phyloP scores from a whole-genome alignment of 306 rosid genomes.

The Trichosanthes cucumerina region DNA sequence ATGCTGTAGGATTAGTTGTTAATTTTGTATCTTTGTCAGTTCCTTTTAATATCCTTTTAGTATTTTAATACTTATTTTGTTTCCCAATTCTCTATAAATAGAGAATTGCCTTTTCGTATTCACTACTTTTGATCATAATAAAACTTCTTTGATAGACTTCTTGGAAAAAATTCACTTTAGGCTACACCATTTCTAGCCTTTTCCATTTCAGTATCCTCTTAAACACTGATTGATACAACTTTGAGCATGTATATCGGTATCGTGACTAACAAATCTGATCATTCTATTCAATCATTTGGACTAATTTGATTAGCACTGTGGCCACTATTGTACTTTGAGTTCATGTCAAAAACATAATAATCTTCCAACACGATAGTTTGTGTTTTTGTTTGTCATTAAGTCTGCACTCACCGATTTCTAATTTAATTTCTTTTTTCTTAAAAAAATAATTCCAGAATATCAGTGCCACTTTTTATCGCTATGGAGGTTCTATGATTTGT shows the following conservation, averaged over 20 bases:
- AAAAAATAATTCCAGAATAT: constrained; percentile 42
- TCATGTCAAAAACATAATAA: background rate
- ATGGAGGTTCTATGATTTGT: constrained; percentile 47
- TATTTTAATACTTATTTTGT: too few species aligned
- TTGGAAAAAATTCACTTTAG: too few species aligned
- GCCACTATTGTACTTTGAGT: too few species aligned
- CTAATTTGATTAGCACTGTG: too few species aligned
- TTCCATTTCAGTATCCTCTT: background rate
- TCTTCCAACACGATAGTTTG: background rate
- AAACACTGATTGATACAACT: background rate
- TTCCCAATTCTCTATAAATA: too few species aligned
- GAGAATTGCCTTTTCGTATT: too few species aligned
- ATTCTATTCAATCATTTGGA: background rate
- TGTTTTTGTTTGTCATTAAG: background rate
- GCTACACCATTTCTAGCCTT: background rate
- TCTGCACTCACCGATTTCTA: background rate
- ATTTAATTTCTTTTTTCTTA: constrained; percentile 18
- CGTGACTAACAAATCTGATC: background rate
- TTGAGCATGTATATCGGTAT: background rate
- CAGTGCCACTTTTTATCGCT: constrained; percentile 42
- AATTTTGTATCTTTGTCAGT: too few species aligned
- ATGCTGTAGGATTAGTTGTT: too few species aligned
- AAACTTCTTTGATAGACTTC: too few species aligned
- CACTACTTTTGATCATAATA: background rate
- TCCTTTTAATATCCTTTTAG: too few species aligned